phyloP scores from a whole-genome alignment of 1,284 basidiomycete species.

The Thelephora terrestris region DNA sequence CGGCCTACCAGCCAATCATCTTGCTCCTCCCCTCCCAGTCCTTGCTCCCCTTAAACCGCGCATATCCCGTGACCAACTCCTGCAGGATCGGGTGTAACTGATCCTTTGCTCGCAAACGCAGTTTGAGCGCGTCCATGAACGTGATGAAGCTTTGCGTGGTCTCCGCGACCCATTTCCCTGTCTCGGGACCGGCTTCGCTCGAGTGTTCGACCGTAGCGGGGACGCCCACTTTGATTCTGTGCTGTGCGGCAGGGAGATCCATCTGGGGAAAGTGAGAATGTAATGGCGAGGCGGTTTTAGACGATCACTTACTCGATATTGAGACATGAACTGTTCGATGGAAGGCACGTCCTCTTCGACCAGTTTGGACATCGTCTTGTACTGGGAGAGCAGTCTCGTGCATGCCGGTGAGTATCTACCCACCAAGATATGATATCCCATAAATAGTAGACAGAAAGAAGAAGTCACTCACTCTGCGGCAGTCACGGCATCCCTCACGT shows the following conservation, averaged over 20 bases:
- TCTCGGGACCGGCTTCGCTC: constrained; percentile 74
- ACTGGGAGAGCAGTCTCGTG: constrained; percentile 85
- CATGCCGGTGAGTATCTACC: constrained; percentile 92
- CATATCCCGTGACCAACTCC: constrained; percentile 88
- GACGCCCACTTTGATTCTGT: constrained; percentile 85
- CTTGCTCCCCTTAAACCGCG: constrained; percentile 84
- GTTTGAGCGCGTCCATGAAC: constrained; percentile 95
- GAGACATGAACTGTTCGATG: constrained; percentile 85
- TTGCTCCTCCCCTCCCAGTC: constrained; percentile 93
- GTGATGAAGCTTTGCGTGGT: constrained; percentile 98
- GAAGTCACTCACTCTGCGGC: constrained; percentile 71
- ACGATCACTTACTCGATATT: constrained; percentile 56
- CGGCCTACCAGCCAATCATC: constrained; percentile 81
- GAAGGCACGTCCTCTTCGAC: constrained; percentile 78
- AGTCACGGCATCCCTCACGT: constrained; percentile 86
- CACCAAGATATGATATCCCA: not conserved
- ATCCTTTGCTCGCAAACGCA: constrained; percentile 90
- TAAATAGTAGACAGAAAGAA: constrained; percentile 1
- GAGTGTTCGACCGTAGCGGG: constrained; percentile 95
- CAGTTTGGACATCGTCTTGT: constrained; percentile 94
- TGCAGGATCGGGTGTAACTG: constrained; percentile 93
- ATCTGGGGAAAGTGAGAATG: constrained; percentile 43
- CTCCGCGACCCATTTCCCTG: constrained; percentile 96
- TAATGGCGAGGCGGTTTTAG: not conserved
- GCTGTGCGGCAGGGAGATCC: constrained; percentile 89